These are phyloP conservation scores for Blastobotrys muscicola DNA, from an alignment of 805 yeast genomes.

Conservation along the genomic window DNA sequence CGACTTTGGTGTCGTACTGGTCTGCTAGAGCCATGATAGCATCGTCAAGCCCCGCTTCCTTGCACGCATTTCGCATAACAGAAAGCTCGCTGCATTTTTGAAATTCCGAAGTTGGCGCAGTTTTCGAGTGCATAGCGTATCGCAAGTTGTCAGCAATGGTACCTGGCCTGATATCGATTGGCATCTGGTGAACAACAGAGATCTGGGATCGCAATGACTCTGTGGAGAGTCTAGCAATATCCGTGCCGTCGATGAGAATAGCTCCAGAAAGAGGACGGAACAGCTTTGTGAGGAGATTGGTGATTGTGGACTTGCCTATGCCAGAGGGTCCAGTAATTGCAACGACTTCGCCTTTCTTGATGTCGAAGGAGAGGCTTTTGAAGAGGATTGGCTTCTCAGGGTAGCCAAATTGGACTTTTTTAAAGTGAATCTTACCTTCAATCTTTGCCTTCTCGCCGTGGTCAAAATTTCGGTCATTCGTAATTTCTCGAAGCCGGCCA, in stretches of 20 bases:
- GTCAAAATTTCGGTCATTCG: neutral
- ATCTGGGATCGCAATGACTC: slow-evolving; percentile 43
- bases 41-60: slow-evolving; percentile 39
- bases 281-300: slow-evolving; percentile 46
- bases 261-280: slow-evolving; percentile 34
- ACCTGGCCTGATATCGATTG: slow-evolving; percentile 57
- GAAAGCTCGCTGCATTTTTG: neutral
- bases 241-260: slow-evolving; percentile 38
- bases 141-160: slow-evolving; percentile 59
- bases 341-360: slow-evolving; percentile 41
- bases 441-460: neutral
- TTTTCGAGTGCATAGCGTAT: slow-evolving; percentile 33
- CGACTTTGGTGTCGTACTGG: slow-evolving; percentile 52
- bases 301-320: slow-evolving; percentile 78
- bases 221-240: slow-evolving; percentile 39
- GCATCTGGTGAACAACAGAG: slow-evolving; percentile 67
- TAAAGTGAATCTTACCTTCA: slow-evolving; percentile 29
- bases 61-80: slow-evolving; percentile 32
- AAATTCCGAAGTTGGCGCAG: neutral
- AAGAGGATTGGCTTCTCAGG: slow-evolving; percentile 27
- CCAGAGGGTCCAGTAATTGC: slow-evolving; percentile 86
- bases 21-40: slow-evolving; percentile 47
- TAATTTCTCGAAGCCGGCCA: slow-evolving; percentile 2
- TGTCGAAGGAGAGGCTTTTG: slow-evolving; percentile 32
- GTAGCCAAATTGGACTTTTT: slow-evolving; percentile 36